Conservation (phyloP, 2,329 filamentous ascomycete species). For the Sclerotinia glacialis region DNA sequence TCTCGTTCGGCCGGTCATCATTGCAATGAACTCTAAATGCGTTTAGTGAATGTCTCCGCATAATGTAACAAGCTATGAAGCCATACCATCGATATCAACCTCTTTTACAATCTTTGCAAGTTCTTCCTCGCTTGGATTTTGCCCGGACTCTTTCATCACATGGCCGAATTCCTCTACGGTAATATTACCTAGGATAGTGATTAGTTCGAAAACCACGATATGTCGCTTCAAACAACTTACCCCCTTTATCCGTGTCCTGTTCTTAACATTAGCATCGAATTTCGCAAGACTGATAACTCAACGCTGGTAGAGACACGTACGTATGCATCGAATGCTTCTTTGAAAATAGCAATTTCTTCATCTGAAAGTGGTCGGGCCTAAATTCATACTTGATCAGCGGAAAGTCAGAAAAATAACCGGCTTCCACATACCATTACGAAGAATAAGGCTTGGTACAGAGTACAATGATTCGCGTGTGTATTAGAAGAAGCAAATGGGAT, state of each 20-base stretch:
- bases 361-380: conserved; percentile 19
- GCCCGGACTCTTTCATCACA: conserved; percentile 22
- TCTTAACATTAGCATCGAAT: neutral
- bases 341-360: conserved; percentile 21
- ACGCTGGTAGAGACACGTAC: neutral
- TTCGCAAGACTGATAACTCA: neutral
- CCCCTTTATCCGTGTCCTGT: conserved; percentile 24
- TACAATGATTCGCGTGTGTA: neutral
- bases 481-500: neutral
- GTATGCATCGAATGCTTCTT: conserved; percentile 22
- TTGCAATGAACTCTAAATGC: conserved; percentile 43
- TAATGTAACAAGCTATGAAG: neutral
- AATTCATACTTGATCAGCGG: neutral
- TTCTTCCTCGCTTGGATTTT: conserved; percentile 41
- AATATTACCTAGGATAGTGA: conserved; percentile 17
- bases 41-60: neutral
- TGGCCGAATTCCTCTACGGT: conserved; percentile 21
- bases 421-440: neutral
- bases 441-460: neutral
- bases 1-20: conserved; percentile 44
- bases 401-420: rapidly evolving
- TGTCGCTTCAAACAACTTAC: neutral
- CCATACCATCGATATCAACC: conserved; percentile 56
- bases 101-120: conserved; percentile 67
- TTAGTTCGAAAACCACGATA: neutral